Evolutionary conservation across 2,329 filamentous ascomycete genomes (phyloP).

Genomic region (Claviceps arundinis): DNA sequence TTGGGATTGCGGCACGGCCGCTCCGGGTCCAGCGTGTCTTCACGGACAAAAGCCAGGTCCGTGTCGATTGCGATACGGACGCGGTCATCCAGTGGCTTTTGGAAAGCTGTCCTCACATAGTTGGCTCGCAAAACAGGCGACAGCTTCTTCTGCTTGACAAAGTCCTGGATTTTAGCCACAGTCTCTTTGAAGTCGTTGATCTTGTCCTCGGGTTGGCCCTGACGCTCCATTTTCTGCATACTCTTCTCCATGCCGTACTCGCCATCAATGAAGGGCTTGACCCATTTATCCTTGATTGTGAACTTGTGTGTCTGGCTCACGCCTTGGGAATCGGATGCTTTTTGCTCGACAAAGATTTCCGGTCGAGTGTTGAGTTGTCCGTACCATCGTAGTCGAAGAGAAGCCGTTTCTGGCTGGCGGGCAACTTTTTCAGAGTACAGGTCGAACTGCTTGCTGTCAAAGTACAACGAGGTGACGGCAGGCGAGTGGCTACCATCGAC

Average conservation of each 20-base stretch:
- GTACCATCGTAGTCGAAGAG: slow-evolving; percentile 81
- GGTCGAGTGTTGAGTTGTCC: slow-evolving; percentile 68
- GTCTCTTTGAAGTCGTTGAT: slow-evolving; percentile 58
- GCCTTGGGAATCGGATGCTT: slow-evolving; percentile 65
- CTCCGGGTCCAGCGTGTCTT: slow-evolving; percentile 62
- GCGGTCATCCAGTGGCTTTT: slow-evolving; percentile 83
- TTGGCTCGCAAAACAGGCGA: slow-evolving; percentile 82
- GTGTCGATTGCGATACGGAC: slow-evolving; percentile 90
- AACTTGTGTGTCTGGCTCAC: slow-evolving; percentile 69
- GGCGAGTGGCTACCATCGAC: slow-evolving; percentile 73
- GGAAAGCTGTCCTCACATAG: slow-evolving; percentile 89
- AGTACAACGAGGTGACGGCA: slow-evolving; percentile 89
- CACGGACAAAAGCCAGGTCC: slow-evolving; percentile 73
- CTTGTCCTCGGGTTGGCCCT: slow-evolving; percentile 52
- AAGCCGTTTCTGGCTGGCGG: slow-evolving; percentile 60
- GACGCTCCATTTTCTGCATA: slow-evolving; percentile 72
- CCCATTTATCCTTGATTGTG: slow-evolving; percentile 84
- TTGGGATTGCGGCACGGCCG: slow-evolving; percentile 80
- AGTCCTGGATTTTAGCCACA: slow-evolving; percentile 64
- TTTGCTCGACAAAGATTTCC: slow-evolving; percentile 79
- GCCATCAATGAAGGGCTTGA: slow-evolving; percentile 73
- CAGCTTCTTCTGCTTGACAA: slow-evolving; percentile 64
- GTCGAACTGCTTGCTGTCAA: slow-evolving; percentile 76
- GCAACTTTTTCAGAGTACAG: slow-evolving; percentile 80
- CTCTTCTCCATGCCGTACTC: slow-evolving; percentile 89